These are phyloP conservation scores for Colletotrichum euphorbiae DNA, from an alignment of 2,329 filamentous ascomycete genomes.

Conservation along the genomic window DNA sequence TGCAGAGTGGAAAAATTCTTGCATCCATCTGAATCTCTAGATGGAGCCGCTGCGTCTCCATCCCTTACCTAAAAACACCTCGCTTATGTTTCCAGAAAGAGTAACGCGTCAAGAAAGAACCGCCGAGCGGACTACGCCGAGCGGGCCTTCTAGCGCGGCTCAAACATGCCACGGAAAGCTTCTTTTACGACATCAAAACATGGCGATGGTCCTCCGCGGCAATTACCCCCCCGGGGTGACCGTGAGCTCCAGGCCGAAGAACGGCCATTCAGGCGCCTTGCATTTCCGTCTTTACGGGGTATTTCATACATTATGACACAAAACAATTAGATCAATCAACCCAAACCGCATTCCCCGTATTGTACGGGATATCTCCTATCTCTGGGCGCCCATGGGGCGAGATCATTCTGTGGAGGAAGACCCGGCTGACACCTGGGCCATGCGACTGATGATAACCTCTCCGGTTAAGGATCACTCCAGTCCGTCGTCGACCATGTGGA, in stretches of 20 bases:
- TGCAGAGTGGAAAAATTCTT: constrained; percentile 28
- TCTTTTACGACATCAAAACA: constrained; percentile 40
- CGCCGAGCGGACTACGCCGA: constrained; percentile 23
- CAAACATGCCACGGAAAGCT: constrained; percentile 37
- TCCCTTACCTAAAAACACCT: constrained; percentile 36
- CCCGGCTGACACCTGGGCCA: constrained; percentile 24
- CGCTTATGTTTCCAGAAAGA: constrained; percentile 28
- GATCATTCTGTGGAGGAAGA: constrained; percentile 36
- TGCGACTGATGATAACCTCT: constrained; percentile 34
- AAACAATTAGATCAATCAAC: constrained; percentile 37
- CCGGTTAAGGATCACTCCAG: constrained; percentile 13
- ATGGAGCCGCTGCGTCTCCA: constrained; percentile 27
- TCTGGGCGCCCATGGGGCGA: constrained; percentile 35
- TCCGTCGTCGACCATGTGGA: constrained; percentile 27
- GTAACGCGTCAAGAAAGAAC: constrained; percentile 22
- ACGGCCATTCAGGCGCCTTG: constrained; percentile 10
- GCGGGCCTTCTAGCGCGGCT: constrained; percentile 35
- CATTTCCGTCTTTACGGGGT: not conserved
- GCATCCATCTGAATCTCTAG: constrained; percentile 23
- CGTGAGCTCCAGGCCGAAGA: constrained; percentile 27
- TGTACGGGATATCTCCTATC: constrained; percentile 31
- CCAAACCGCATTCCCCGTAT: constrained; percentile 20
- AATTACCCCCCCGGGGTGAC: not conserved
- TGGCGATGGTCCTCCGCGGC: constrained; percentile 28
- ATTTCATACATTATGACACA: constrained; percentile 25